These are phyloP conservation scores for Nephelium lappaceum DNA, from an alignment of 345 rosid genomes.

Conservation along the genomic window DNA sequence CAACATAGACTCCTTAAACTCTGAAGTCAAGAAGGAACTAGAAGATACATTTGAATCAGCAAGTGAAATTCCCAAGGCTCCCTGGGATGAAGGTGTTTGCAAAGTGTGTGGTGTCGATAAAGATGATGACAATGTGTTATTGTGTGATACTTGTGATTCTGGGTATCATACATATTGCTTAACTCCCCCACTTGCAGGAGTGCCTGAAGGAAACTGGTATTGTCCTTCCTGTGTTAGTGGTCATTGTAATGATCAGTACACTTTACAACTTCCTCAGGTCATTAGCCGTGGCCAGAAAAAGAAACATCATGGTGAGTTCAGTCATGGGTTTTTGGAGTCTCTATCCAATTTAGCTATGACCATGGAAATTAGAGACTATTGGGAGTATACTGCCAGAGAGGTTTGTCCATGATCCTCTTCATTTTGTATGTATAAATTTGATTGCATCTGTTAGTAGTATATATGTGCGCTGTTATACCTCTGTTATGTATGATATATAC, in stretches of 20 bases:
- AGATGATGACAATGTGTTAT: conserved; percentile 40
- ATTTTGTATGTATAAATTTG: not conserved
- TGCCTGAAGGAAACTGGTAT: conserved; percentile 52
- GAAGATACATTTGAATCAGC: conserved; percentile 32
- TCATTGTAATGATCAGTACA: conserved; percentile 5
- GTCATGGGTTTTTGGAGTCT: conserved; percentile 16
- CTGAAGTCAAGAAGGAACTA: conserved; percentile 34
- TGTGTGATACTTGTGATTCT: conserved; percentile 46
- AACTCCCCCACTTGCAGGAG: conserved; percentile 37
- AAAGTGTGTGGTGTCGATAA: conserved; percentile 42
- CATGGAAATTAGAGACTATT: conserved; percentile 40
- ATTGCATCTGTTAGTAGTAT: not conserved
- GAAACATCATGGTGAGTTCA: conserved; percentile 32
- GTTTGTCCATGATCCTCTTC: conserved; percentile 29
- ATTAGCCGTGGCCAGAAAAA: conserved; percentile 11
- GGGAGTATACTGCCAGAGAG: conserved; percentile 42
- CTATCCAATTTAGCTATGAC: conserved; percentile 10
- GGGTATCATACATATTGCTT: conserved; percentile 45
- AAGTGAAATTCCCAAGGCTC: conserved; percentile 38
- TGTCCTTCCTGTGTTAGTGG: conserved; percentile 38
- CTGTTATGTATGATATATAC: conserved; percentile 1
- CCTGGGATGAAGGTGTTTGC: conserved; percentile 44
- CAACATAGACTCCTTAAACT: conserved; percentile 19
- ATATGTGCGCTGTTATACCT: not conserved
- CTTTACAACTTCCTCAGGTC: conserved; percentile 26